Conservation (phyloP, 345 rosid species). For the Salix brachista region DNA sequence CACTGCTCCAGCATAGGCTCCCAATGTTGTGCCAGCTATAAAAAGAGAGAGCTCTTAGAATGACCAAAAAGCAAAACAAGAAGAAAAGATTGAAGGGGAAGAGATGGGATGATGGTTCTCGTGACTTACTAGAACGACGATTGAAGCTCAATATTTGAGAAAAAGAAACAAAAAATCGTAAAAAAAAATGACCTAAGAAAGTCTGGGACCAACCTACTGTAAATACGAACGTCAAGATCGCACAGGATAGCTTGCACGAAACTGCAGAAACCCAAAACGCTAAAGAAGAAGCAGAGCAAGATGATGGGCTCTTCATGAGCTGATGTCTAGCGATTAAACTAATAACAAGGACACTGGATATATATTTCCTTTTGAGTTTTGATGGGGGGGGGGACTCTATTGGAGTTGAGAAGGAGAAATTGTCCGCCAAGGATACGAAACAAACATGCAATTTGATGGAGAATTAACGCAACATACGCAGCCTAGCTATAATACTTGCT, state of each 20-base stretch:
- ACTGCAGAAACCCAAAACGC: not conserved
- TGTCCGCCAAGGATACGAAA: not conserved
- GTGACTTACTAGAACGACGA: too few species aligned
- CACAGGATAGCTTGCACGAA: slow-evolving; percentile 11
- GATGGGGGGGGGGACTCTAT: too few species aligned
- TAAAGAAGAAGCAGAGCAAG: not conserved
- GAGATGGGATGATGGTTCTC: too few species aligned
- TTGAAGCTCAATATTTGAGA: not conserved
- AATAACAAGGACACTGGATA: not conserved
- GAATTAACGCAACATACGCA: not conserved
- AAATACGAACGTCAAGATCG: slow-evolving; percentile 17
- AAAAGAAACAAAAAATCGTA: not conserved
- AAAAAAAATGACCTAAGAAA: not conserved
- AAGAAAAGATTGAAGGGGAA: not conserved
- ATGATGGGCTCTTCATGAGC: not conserved
- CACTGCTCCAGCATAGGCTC: slow-evolving; percentile 25
- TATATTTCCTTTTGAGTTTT: too few species aligned
- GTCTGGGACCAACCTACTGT: slow-evolving; percentile 26
- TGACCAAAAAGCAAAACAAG: not conserved
- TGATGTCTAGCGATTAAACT: not conserved
- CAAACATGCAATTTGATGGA: not conserved
- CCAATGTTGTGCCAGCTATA: slow-evolving; percentile 30
- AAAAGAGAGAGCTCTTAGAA: not conserved
- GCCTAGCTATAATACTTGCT: not conserved
- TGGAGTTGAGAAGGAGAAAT: not conserved